Evolutionary conservation across 106 monocot species (phyloP), one percentile per base, ranked within the genome.

Genomic region (Platanthera guangdongensis): DNA sequence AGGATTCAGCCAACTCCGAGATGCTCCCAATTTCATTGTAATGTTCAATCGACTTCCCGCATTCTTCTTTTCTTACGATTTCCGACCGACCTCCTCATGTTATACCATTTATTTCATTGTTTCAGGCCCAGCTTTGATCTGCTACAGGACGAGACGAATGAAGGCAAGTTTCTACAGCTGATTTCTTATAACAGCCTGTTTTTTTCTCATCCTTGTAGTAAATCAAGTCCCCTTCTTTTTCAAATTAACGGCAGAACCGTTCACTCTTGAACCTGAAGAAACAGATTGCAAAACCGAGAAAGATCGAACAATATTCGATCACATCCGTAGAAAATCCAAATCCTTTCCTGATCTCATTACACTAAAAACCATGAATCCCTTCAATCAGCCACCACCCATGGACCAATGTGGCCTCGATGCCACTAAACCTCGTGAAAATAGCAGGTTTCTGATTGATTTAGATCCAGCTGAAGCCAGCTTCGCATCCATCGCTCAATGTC

Each of bases 281-380:
- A 7, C 78, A 62, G 80, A 79, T 52, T 48, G 52, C 54, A 81
- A 87, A 82, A 68, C 51, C 16, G 78, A 79, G 22, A 83, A 64
- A 1, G 79, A 83, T 50, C 82, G 85, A 64, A 78, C 75, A 3
- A 86, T 91, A 62, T 97, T 97, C 67, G 81, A 91, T 67, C 96
- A 97, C 82, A 97, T 97, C 46, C 89, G 89, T 6, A 83, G 86
- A 65, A 97, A 97, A 82, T 93, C 96, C 13, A 91, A 81, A 70
- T 81, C 60, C 76, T 87, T 89, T 63, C 96, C 93, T 22, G 71
- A 78, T 54, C 73, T 87, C 3, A 1, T 83, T 55, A 80, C 83
- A 18, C 83, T 90, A 5, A 80, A 73, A 69, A 77, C 84, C 51
- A 93, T 84, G 81, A 79, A 80, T 79, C 72, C 57, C 78, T 83